Base-by-base conservation (phyloP, 2,329 filamentous ascomycete genomes). In the Talaromyces amestolkiae region DNA sequence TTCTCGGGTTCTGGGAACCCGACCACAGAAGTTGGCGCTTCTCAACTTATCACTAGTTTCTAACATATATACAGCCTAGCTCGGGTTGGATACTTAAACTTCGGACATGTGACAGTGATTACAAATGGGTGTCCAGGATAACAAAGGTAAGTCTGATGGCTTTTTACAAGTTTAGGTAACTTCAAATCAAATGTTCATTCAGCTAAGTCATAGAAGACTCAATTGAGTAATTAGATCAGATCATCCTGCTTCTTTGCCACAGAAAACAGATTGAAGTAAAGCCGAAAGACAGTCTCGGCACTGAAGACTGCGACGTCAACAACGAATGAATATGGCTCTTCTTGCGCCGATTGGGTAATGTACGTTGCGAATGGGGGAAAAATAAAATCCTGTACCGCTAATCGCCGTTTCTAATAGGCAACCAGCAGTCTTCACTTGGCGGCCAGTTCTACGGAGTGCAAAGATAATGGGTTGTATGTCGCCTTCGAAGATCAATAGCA, bases 371-470 rank as follows among this genome's bases (percentile, higher is more conserved):
- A 35, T 13, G n/a, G 19, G 15, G 24, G 6, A 31, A 6, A 27
- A 27, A 4, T 1, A 17, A 31, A 27, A 47, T 3, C 24, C n/a
- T 5, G 37, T 31, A 10, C 83, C 84, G n/a, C 80, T 79, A 51
- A 87, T 83, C 6, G 83, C 82, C 8, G 82, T 79, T 1, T 85
- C 84, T 43, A 89, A 72, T 3, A 85, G 68, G 0, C 82, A 80
- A 7, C 82, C 79, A 6, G 83, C 86, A 31, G 83, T 80, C n/a
- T 60, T 64, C 13, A 22, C 27, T 11, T 64, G 33, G 2, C 17
- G 11, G n/a, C 53, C 43, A 8, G 27, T 37, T 13, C 54, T 43
- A 31, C 43, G 62, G 4, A 51, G 13, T 7, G 62, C 45, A 5
- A 7, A 59, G 9, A 41, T 58, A 27, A 59, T 19, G 4, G 62